A percentile compares a stretch with the other conserved stretches of the same genome.
These are phyloP conservation scores for Zymoseptoria ardabiliae DNA, from an alignment of 2,329 filamentous ascomycete genomes.

Conservation along the genomic window DNA sequence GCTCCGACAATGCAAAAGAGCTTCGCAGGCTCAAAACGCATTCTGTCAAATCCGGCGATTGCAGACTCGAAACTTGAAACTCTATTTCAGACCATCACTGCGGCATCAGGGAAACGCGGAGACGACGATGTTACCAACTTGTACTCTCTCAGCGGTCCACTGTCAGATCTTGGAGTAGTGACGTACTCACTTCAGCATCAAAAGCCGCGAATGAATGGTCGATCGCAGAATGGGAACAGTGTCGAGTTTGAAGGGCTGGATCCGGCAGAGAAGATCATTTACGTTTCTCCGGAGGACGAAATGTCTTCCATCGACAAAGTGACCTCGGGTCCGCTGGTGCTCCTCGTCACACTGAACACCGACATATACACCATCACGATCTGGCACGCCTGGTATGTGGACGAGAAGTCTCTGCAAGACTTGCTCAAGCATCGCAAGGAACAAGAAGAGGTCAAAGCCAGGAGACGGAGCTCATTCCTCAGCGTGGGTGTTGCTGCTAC, in stretches of 20 bases:
- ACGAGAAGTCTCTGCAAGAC: constrained; percentile 51
- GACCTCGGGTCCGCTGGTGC: constrained; percentile 46
- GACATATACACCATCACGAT: constrained; percentile 71
- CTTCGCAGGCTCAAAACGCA: constrained; percentile 14
- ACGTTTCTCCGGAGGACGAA: constrained; percentile 63
- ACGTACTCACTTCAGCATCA: constrained; percentile 24
- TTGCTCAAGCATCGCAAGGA: constrained; percentile 36
- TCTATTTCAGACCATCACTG: constrained; percentile 23
- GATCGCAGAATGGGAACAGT: constrained; percentile 22
- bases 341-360: constrained; percentile 75
- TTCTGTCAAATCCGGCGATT: constrained; percentile 20
- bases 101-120: constrained; percentile 5
- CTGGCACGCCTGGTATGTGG: constrained; percentile 74
- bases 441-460: constrained; percentile 42
- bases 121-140: constrained; percentile 60
- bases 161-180: constrained; percentile 78
- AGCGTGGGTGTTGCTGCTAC: constrained; percentile 51
- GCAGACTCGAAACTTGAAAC: constrained; percentile 20
- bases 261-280: constrained; percentile 72
- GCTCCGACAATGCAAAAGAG: constrained; percentile 27
- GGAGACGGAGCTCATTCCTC: constrained; percentile 58
- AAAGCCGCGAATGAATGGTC: constrained; percentile 18
- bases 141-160: constrained; percentile 76
- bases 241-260: constrained; percentile 58
- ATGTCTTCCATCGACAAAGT: constrained; percentile 39